phyloP scores from a whole-genome alignment of 768 basidiomycete species.

The Pisolithus orientalis region DNA sequence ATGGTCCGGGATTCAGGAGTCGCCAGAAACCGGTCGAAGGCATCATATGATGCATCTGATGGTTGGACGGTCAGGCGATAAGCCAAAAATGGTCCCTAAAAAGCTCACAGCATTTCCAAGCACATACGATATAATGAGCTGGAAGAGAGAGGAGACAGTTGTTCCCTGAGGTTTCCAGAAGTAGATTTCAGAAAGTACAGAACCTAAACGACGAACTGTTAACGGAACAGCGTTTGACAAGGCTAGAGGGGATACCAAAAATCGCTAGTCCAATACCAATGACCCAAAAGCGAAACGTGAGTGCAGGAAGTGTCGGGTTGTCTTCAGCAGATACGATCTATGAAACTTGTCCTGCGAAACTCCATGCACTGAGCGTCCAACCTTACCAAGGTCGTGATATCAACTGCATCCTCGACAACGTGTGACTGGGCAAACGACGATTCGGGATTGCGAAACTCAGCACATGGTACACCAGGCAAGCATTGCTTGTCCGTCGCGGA shows the following conservation, averaged over 20 bases:
- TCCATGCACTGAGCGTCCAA: background rate
- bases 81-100: constrained; percentile 15
- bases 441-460: background rate
- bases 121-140: constrained; percentile 50
- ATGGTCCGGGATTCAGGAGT: constrained; percentile 58
- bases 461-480: background rate
- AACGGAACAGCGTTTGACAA: constrained; percentile 23
- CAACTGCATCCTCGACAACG: background rate
- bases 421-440: background rate
- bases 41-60: constrained; percentile 10
- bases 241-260: constrained; percentile 24
- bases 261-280: constrained; percentile 44
- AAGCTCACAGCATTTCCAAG: constrained; percentile 44
- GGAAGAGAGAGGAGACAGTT: constrained; percentile 48
- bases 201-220: constrained; percentile 19
- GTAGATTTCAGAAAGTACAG: constrained; percentile 29
- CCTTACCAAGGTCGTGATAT: background rate
- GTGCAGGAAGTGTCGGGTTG: constrained; percentile 40
- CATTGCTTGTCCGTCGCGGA: background rate
- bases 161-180: constrained; percentile 42
- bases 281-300: constrained; percentile 45
- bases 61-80: background rate
- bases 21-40: constrained; percentile 30
- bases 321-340: constrained; percentile 45
- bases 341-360: background rate